Percentiles rank a stretch among this genome's conserved stretches.
Evolutionary conservation across 495 filamentous ascomycete species (phyloP).

Genomic region (Neurospora sp.): DNA sequence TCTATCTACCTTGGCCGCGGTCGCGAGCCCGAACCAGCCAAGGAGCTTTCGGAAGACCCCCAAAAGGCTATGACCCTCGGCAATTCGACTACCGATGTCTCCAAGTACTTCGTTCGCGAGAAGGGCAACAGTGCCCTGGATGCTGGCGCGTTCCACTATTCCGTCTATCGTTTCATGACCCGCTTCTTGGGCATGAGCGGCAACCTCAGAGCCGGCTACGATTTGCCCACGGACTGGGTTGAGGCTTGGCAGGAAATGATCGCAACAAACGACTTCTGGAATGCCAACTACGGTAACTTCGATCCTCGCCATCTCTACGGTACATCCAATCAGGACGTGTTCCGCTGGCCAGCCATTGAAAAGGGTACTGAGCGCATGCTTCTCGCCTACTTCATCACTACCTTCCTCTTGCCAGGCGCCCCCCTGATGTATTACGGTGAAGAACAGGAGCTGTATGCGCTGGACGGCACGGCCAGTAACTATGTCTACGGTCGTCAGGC

Average conservation of each 20-base stretch:
- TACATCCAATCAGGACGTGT: constrained; percentile 63
- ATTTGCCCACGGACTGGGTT: constrained; percentile 52
- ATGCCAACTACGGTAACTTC: constrained; percentile 55
- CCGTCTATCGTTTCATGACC: constrained; percentile 57
- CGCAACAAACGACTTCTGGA: constrained; percentile 53
- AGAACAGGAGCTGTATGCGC: constrained; percentile 57
- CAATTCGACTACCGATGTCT: constrained; percentile 29
- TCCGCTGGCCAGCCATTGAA: constrained; percentile 61
- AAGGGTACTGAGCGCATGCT: constrained; percentile 53
- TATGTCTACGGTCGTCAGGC: constrained; percentile 63
- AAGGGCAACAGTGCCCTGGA: constrained; percentile 49
- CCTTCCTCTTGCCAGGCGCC: constrained; percentile 55
- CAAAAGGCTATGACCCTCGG: constrained; percentile 33
- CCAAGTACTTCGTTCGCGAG: constrained; percentile 48
- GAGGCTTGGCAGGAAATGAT: constrained; percentile 52
- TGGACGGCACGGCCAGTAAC: constrained; percentile 58
- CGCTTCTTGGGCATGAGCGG: constrained; percentile 59
- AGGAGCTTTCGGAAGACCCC: not conserved
- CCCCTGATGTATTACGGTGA: constrained; percentile 60
- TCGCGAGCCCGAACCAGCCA: constrained; percentile 42
- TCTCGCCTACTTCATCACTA: constrained; percentile 54
- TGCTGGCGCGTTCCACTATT: constrained; percentile 60
- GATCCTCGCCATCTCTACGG: constrained; percentile 67
- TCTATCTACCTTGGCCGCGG: constrained; percentile 60
- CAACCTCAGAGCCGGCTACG: constrained; percentile 48